These are phyloP conservation scores for Aspergillus sp. DNA, from an alignment of 2,329 filamentous ascomycete species.

Conservation along the genomic window DNA sequence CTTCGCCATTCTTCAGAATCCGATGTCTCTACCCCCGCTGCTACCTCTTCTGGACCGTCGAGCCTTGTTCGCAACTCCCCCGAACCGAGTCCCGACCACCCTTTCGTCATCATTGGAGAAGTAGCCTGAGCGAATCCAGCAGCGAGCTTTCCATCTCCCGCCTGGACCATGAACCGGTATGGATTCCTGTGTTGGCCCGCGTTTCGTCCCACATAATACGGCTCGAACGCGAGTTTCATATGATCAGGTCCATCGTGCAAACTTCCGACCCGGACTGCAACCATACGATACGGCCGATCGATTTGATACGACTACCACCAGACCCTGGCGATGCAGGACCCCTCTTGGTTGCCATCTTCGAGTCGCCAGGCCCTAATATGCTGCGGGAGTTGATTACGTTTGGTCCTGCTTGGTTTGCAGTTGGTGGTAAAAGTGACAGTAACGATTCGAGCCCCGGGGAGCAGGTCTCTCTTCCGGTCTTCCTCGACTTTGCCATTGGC, in stretches of 20 bases:
- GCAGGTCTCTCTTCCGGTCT: conserved; percentile 66
- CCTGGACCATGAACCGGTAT: conserved; percentile 35
- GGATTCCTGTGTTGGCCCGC: conserved; percentile 69
- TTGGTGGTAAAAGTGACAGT: conserved; percentile 43
- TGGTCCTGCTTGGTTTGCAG: conserved; percentile 68
- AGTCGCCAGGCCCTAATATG: conserved; percentile 70
- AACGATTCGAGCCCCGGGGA: conserved; percentile 49
- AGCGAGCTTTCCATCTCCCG: conserved; percentile 39
- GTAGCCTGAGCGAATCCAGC: conserved; percentile 49
- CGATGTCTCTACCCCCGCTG: conserved; percentile 43
- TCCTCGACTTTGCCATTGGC: conserved; percentile 88
- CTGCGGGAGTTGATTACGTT: conserved; percentile 68
- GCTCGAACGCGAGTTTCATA: conserved; percentile 82
- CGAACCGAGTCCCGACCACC: conserved; percentile 35
- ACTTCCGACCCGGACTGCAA: conserved; percentile 67
- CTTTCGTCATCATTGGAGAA: conserved; percentile 42
- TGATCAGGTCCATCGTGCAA: conserved; percentile 66
- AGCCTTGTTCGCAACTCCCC: conserved; percentile 39
- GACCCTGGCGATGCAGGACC: conserved; percentile 64
- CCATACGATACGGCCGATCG: conserved; percentile 76
- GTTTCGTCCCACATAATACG: conserved; percentile 77
- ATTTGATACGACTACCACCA: conserved; percentile 67
- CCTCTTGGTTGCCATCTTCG: conserved; percentile 77
- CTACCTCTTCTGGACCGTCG: conserved; percentile 40
- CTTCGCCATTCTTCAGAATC: conserved; percentile 51